Percentiles rank a stretch among this genome's conserved stretches.
phyloP scores from a whole-genome alignment of 1,139 yeast species.

The Protomyces macrosporus region DNA sequence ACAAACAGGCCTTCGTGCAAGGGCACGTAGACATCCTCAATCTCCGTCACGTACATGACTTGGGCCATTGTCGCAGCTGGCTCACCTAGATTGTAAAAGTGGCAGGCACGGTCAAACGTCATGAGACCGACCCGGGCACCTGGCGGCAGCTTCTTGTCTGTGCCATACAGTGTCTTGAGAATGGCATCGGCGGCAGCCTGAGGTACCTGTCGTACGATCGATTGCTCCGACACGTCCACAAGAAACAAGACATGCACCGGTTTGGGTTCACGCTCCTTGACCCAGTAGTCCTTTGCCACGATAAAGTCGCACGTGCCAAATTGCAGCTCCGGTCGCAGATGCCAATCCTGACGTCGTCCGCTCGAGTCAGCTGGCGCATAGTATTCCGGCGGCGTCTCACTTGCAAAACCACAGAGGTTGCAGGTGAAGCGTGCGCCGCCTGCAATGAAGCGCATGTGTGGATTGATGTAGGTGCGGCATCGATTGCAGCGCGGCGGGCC shows the following conservation, averaged over 20 bases:
- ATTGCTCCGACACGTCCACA: constrained; percentile 64
- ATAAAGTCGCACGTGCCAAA: constrained; percentile 80
- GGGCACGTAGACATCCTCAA: constrained; percentile 80
- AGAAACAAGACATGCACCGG: constrained; percentile 70
- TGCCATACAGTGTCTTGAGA: constrained; percentile 50
- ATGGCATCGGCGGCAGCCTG: constrained; percentile 69
- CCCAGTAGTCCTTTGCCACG: constrained; percentile 70
- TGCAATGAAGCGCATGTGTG: constrained; percentile 64
- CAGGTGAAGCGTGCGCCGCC: constrained; percentile 66
- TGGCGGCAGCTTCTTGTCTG: constrained; percentile 40
- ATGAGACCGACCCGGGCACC: constrained; percentile 61
- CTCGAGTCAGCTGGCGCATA: constrained; percentile 55
- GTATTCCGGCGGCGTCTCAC: constrained; percentile 58
- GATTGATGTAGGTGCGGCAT: constrained; percentile 85
- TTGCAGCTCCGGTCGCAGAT: constrained; percentile 66
- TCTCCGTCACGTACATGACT: constrained; percentile 62
- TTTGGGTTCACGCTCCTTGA: constrained; percentile 39
- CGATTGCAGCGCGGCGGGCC: constrained; percentile 68
- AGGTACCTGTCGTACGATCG: constrained; percentile 61
- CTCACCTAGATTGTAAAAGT: constrained; percentile 62
- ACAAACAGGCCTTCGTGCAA: constrained; percentile 70
- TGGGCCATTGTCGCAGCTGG: constrained; percentile 51
- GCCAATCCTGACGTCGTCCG: constrained; percentile 59
- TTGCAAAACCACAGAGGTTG: constrained; percentile 80
- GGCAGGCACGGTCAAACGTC: constrained; percentile 68